These are phyloP conservation scores for Mycena galericulata DNA, from an alignment of 768 basidiomycete genomes.

Conservation along the genomic window DNA sequence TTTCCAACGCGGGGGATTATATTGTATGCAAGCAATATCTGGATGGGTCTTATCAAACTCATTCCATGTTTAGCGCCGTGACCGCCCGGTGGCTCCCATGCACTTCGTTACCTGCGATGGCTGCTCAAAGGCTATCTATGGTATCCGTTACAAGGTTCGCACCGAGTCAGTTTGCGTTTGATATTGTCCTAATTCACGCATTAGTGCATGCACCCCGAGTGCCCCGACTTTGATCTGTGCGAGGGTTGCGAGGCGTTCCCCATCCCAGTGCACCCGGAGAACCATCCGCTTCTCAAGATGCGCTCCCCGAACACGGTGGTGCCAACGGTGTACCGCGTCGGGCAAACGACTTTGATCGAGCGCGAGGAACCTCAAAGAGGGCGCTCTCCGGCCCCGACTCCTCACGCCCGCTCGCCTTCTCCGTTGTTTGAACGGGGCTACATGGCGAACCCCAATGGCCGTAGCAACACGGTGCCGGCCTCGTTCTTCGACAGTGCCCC, in stretches of 20 bases:
- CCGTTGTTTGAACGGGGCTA: slow-evolving; percentile 34
- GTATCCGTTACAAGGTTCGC: slow-evolving; percentile 79
- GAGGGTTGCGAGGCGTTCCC: slow-evolving; percentile 83
- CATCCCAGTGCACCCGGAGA: slow-evolving; percentile 76
- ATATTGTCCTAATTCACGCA: slow-evolving; percentile 7
- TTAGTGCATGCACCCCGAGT: slow-evolving; percentile 83
- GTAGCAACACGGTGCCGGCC: slow-evolving; percentile 32
- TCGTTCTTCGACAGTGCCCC: slow-evolving; percentile 31
- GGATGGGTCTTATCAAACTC: background rate
- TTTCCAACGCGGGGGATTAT: slow-evolving; percentile 65
- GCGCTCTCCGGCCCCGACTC: slow-evolving; percentile 21
- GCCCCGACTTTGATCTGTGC: slow-evolving; percentile 88
- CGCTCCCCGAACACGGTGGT: slow-evolving; percentile 61
- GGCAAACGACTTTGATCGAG: slow-evolving; percentile 41
- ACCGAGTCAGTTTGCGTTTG: background rate
- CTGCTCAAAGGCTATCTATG: slow-evolving; percentile 67
- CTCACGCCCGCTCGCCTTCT: slow-evolving; percentile 21
- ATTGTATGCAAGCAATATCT: slow-evolving; percentile 58
- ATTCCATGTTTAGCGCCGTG: slow-evolving; percentile 40
- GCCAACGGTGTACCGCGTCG: slow-evolving; percentile 54
- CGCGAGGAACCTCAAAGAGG: slow-evolving; percentile 10
- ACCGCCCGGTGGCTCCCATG: slow-evolving; percentile 26
- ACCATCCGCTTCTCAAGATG: slow-evolving; percentile 84
- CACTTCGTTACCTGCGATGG: slow-evolving; percentile 76
- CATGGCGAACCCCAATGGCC: slow-evolving; percentile 35